These are phyloP conservation scores for Penicillium longicatenatum DNA, from an alignment of 495 filamentous ascomycete species.

Conservation along the genomic window DNA sequence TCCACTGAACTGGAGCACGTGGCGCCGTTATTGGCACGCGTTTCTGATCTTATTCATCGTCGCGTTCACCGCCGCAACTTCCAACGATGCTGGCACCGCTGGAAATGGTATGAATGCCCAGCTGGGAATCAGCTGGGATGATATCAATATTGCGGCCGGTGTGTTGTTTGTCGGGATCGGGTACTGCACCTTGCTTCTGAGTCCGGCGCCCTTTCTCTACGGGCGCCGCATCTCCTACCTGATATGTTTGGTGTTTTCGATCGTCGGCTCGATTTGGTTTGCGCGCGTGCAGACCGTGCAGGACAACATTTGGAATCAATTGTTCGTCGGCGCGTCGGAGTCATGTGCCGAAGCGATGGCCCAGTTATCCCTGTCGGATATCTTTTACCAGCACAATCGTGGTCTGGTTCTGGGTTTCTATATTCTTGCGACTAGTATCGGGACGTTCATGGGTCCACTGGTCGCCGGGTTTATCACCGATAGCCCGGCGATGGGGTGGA, in stretches of 20 bases:
- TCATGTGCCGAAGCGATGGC: constrained; percentile 32
- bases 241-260: constrained; percentile 24
- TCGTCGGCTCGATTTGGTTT: constrained; percentile 30
- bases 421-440: constrained; percentile 32
- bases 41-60: constrained; percentile 26
- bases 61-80: constrained; percentile 29
- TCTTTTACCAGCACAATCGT: constrained; percentile 31
- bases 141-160: constrained; percentile 29
- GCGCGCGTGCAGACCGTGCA: constrained; percentile 15
- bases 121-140: constrained; percentile 24
- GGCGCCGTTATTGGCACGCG: constrained; percentile 42
- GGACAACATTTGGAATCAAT: constrained; percentile 31
- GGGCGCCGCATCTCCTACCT: constrained; percentile 28
- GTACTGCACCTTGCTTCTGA: constrained; percentile 24
- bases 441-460: constrained; percentile 35
- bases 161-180: constrained; percentile 31
- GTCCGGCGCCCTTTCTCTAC: constrained; percentile 28
- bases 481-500: constrained; percentile 24
- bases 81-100: constrained; percentile 32
- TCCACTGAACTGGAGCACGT: constrained; percentile 53
- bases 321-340: constrained; percentile 32
- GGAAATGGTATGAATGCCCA: constrained; percentile 27
- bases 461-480: constrained; percentile 31
- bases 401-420: constrained; percentile 29
- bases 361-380: constrained; percentile 30